Evolutionary conservation across 1,284 basidiomycete genomes (phyloP), one percentile per base, ranked within the genome.

Genomic region (Microbotryomycetes sp.): DNA sequence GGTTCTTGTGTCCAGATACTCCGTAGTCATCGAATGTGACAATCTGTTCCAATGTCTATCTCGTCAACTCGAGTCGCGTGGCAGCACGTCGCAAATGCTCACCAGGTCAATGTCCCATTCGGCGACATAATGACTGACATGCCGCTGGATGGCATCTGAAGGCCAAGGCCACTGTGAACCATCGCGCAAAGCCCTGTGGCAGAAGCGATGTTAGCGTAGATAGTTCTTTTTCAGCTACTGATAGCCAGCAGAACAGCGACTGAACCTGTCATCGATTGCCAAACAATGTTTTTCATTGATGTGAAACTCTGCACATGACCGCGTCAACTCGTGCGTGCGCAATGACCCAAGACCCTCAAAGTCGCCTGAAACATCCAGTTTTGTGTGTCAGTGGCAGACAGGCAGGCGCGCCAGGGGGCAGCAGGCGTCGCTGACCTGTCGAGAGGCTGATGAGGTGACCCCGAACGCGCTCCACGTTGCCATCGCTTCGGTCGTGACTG

Each of bases 1-100:
- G 94, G 75, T 98, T 99, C 0, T 89, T 86, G 73, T 98, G 94
- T 0, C 79, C 80, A 7, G 92, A 92, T 4, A 98, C 80, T 1
- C 96, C 94, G 3, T 74, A 68, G 0, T 76, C 66, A 77, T 99
- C 94, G 71, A 98, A 98, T 0, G 94, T 97, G 60, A 99, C 78
- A 58, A 98, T 84, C 88, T 94, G 72, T n/a, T n/a, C n/a, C n/a
- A n/a, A n/a, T n/a, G n/a, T n/a, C n/a, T n/a, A n/a, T n/a, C n/a
- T n/a, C n/a, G n/a, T n/a, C n/a, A n/a, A n/a, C n/a, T n/a, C n/a
- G n/a, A n/a, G n/a, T n/a, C n/a, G n/a, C n/a, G n/a, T n/a, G n/a
- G n/a, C n/a, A n/a, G n/a, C n/a, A n/a, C n/a, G n/a, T 7, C 16
- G 22, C 12, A 12, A 12, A 30, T 3, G 77, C 84, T 60, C 65